phyloP scores from a whole-genome alignment of 2,329 filamentous ascomycete genomes.

The Rosellinia necatrix region DNA sequence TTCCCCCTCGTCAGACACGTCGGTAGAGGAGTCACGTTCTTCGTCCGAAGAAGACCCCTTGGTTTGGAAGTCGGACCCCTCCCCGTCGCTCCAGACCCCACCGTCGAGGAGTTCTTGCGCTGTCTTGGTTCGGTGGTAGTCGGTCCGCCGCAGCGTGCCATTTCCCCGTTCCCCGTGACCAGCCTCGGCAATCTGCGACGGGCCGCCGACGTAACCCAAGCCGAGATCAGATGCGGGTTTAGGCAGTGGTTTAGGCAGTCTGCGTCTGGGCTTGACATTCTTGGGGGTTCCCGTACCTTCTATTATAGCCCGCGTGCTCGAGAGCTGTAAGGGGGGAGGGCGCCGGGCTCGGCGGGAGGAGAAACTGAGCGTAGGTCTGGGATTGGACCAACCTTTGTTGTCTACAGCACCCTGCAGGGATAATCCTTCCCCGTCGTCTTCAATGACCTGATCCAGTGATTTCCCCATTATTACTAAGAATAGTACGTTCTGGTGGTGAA shows the following conservation, averaged over 20 bases:
- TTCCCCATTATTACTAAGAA: not conserved
- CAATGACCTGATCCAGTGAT: not conserved
- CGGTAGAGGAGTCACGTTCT: not conserved
- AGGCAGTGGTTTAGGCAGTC: no score
- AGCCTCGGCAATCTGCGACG: slow-evolving; percentile 18
- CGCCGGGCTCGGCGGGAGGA: not conserved
- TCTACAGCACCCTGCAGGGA: slow-evolving; percentile 1
- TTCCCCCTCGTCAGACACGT: not conserved
- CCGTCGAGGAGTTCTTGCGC: slow-evolving; percentile 19
- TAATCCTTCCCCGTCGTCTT: not conserved
- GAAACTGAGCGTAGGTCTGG: not conserved
- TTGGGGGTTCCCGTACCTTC: not conserved
- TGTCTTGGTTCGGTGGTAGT: slow-evolving; percentile 10
- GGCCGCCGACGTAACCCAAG: slow-evolving; percentile 26
- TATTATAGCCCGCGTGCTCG: not conserved
- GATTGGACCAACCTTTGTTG: slow-evolving; percentile 22
- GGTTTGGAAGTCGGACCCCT: slow-evolving; percentile 7
- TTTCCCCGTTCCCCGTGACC: not conserved
- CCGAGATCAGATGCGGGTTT: slow-evolving; percentile 27
- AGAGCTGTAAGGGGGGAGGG: not conserved
- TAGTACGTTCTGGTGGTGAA: not conserved
- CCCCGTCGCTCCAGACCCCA: slow-evolving; percentile 4
- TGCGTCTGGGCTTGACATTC: not conserved
- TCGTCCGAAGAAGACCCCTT: not conserved
- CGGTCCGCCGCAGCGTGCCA: not conserved